Evolutionary conservation across 2,329 filamentous ascomycete species (phyloP).

Genomic region (Penicillium sp.): DNA sequence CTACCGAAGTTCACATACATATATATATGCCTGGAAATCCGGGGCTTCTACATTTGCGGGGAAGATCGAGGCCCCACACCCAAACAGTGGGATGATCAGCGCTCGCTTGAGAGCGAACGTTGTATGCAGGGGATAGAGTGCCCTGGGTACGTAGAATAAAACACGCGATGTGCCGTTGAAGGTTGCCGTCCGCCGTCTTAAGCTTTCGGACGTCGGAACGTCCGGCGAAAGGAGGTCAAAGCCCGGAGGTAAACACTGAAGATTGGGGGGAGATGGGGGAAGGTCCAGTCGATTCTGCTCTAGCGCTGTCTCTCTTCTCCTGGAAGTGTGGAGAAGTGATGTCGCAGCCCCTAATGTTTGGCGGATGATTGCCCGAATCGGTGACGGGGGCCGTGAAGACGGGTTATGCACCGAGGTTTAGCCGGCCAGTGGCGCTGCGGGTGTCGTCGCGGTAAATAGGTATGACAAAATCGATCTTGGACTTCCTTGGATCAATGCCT

Average conservation of each 20-base stretch:
- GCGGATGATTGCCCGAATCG: conserved; percentile 7
- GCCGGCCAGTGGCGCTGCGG: neutral
- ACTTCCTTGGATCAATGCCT: too few relatives aligned
- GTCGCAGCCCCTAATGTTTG: neutral
- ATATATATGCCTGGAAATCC: neutral
- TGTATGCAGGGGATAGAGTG: neutral
- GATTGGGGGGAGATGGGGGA: neutral
- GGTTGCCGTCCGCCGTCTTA: neutral
- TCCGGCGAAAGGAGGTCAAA: neutral
- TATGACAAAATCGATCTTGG: neutral
- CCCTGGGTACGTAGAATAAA: neutral
- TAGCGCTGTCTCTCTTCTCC: neutral
- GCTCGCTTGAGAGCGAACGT: neutral
- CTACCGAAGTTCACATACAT: neutral
- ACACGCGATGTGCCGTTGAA: neutral
- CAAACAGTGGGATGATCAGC: conserved; percentile 11
- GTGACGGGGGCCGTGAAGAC: neutral
- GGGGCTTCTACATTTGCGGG: conserved; percentile 7
- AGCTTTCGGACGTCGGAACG: neutral
- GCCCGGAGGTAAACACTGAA: neutral
- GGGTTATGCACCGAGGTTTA: conserved; percentile 8
- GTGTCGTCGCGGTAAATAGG: neutral
- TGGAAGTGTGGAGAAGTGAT: neutral
- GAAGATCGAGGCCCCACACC: conserved; percentile 7
- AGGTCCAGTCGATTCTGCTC: neutral